Conservation (phyloP, 768 basidiomycete species). For the Xerocomus potaroensis region DNA sequence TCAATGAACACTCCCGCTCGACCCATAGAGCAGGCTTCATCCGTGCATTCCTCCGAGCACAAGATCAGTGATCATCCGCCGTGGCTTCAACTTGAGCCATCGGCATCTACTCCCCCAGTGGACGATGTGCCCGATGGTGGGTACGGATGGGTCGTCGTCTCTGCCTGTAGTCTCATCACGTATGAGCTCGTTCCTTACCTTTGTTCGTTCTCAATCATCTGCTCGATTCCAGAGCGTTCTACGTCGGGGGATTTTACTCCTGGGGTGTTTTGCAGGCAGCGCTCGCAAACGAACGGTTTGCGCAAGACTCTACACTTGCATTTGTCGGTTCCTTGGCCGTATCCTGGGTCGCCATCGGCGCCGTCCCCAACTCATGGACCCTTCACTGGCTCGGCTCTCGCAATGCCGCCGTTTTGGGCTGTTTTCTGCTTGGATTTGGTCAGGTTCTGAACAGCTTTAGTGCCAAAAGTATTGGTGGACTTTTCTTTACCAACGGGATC, state of each 20-base stretch:
- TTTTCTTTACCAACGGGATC: constrained; percentile 30
- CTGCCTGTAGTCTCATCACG: constrained; percentile 27
- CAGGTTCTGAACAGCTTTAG: constrained; percentile 26
- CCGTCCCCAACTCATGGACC: constrained; percentile 27
- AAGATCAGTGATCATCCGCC: not conserved
- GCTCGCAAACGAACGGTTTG: constrained; percentile 25
- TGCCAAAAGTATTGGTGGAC: constrained; percentile 17
- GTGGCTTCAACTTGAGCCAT: not conserved
- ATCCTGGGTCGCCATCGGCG: constrained; percentile 29
- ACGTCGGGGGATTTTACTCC: constrained; percentile 25
- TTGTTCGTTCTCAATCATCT: not conserved
- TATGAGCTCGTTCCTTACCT: constrained; percentile 7
- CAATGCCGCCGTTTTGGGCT: constrained; percentile 25
- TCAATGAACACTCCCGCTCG: not conserved
- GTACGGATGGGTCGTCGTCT: too few relatives aligned
- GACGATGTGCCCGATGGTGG: too few relatives aligned
- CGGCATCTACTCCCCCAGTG: too few relatives aligned
- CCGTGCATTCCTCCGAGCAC: not conserved
- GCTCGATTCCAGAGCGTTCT: constrained; percentile 20
- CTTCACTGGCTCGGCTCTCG: constrained; percentile 30
- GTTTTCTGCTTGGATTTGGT: constrained; percentile 27
- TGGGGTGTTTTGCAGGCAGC: constrained; percentile 31
- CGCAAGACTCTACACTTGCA: constrained; percentile 23
- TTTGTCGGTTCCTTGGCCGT: constrained; percentile 32
- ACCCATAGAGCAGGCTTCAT: not conserved